Conservation (phyloP, 176 grass and related monocot species). For the Calamus simplicifolius region DNA sequence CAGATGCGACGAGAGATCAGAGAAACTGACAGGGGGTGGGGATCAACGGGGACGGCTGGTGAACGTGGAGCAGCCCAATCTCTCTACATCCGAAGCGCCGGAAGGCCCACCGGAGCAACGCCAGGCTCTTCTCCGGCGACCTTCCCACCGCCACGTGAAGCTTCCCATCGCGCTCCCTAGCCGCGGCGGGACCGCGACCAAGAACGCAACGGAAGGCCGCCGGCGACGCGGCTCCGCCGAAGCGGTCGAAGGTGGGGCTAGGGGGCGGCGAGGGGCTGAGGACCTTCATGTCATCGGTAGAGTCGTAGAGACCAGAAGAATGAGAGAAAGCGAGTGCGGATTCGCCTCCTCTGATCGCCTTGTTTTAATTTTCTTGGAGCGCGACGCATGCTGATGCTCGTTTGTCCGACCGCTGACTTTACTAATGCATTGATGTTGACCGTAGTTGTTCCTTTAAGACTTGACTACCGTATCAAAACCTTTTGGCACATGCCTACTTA, state of each 20-base stretch:
- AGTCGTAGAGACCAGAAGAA: too few species aligned
- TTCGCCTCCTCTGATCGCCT: too few species aligned
- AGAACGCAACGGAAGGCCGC: conserved; percentile 12
- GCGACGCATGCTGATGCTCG: neutral
- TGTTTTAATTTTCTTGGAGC: too few species aligned
- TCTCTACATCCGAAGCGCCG: conserved; percentile 44
- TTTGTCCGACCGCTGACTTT: neutral
- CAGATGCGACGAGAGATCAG: too few species aligned
- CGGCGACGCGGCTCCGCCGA: conserved; percentile 7
- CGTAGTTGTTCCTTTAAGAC: neutral
- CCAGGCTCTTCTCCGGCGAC: conserved; percentile 78
- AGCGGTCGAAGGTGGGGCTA: conserved; percentile 39
- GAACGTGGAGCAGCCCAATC: conserved; percentile 64
- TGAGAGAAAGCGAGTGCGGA: neutral
- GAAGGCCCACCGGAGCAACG: conserved; percentile 65
- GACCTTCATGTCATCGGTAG: conserved; percentile 37
- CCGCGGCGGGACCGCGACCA: conserved; percentile 2
- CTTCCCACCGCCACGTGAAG: conserved; percentile 68
- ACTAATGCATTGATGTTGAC: neutral
- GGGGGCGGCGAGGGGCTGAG: conserved; percentile 64
- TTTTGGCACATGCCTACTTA: conserved; percentile 1
- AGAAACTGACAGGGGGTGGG: conserved; percentile 55
- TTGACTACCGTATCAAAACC: neutral
- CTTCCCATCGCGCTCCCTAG: conserved; percentile 16
- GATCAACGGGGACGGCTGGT: conserved; percentile 64